Evolutionary conservation across 768 basidiomycete species (phyloP).

Genomic region (Lactifluus subvellereus): DNA sequence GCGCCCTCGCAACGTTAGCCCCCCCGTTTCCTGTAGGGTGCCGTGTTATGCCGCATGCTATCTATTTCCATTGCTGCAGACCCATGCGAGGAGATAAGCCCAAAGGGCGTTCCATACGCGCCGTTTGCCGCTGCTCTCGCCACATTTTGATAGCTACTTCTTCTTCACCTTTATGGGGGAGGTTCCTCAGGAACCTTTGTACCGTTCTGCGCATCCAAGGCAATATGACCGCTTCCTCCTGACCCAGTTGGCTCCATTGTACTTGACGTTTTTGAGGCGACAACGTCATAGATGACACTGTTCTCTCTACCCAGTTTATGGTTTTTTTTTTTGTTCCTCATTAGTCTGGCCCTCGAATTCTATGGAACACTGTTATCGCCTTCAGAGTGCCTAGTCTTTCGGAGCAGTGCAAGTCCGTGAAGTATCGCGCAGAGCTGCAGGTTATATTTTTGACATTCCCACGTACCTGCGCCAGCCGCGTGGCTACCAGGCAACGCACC

Average conservation of each 20-base stretch:
- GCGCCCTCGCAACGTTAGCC: not conserved
- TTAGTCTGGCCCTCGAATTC: not conserved
- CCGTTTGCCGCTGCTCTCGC: not conserved
- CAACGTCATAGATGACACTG: constrained; percentile 7
- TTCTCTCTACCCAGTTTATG: constrained; percentile 10
- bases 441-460: not conserved
- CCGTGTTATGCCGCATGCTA: not conserved
- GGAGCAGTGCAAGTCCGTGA: not conserved
- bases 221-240: not conserved
- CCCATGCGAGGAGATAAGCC: not conserved
- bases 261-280: constrained; percentile 1
- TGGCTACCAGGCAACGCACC: not conserved
- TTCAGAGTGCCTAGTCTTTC: not conserved
- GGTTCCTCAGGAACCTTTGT: not conserved
- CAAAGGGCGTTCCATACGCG: not conserved
- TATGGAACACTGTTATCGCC: not conserved
- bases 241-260: constrained; percentile 2
- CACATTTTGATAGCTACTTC: not conserved
- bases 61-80: not conserved
- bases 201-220: not conserved
- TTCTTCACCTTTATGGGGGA: not conserved
- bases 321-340: not conserved
- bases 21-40: constrained; percentile 12
- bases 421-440: not conserved
- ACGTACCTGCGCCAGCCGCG: not conserved